These are phyloP conservation scores for Parachaetomium inaequale DNA, from an alignment of 495 filamentous ascomycete species.

Conservation along the genomic window DNA sequence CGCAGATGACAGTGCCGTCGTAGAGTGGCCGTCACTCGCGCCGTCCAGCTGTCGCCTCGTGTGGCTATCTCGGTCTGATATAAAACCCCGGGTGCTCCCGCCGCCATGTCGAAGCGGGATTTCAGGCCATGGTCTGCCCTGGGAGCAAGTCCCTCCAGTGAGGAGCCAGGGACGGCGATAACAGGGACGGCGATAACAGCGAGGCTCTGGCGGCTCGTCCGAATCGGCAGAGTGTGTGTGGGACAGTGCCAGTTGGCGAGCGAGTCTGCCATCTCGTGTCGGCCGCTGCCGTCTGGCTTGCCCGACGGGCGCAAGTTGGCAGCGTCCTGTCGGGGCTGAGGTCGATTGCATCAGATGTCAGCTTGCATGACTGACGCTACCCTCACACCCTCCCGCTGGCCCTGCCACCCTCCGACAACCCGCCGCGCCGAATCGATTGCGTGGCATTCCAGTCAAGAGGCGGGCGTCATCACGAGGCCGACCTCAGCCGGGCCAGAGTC, in stretches of 20 bases:
- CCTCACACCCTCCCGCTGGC: neutral
- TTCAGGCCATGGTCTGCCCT: slow-evolving; percentile 7
- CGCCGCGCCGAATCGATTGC: no score
- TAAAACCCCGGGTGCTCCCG: slow-evolving; percentile 6
- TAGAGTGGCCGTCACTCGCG: slow-evolving; percentile 17
- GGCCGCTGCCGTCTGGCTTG: neutral
- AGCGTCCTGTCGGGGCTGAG: neutral
- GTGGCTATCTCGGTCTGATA: neutral
- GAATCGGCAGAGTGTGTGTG: neutral
- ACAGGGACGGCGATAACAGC: slow-evolving; percentile 18
- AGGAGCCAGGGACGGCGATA: slow-evolving; percentile 12
- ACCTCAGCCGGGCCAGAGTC: neutral
- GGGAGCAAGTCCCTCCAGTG: slow-evolving; percentile 11
- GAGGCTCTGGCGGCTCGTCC: slow-evolving; percentile 1
- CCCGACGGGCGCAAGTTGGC: neutral
- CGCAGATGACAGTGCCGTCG: slow-evolving; percentile 19
- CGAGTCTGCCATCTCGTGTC: neutral
- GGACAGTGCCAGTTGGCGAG: neutral
- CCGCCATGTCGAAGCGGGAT: neutral
- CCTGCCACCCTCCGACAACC: neutral
- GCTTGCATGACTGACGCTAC: neutral
- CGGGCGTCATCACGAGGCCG: slow-evolving; percentile 10
- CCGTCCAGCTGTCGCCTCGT: neutral
- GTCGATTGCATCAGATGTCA: neutral
- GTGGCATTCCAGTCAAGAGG: neutral